Evolutionary conservation across 176 grass and related monocot genomes (phyloP), one percentile per base, ranked within the genome.

Genomic region (Triticum dicoccoides): DNA sequence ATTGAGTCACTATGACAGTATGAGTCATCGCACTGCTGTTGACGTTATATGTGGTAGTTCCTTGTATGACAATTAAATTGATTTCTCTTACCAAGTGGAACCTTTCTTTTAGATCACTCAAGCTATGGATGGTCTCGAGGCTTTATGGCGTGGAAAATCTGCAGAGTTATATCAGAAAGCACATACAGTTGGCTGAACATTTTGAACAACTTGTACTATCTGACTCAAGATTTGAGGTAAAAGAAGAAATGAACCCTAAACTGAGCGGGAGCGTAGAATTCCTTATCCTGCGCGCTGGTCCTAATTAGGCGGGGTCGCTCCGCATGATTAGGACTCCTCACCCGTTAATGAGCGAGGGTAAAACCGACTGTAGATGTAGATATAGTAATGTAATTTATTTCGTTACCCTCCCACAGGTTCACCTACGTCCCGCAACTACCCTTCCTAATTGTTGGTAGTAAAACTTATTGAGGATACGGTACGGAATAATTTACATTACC

Each of bases 41-140:
- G 1, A 79, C 54, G 15, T 38, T 64, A 21, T 63, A 52, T 72
- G 14, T 3, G 23, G 51, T 39, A 32, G 11, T 54, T 58, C 65
- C 65, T 67, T 66, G 14, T 68, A 37, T 88, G 73, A 41, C 21
- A 73, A 72, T 29, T 56, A 32, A 62, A 58, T 65, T 69, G 29
- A 41, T 32, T 63, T 51, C 70, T 68, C 51, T 76, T 44, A 72
- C 21, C 56, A 82, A 52, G 20, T 64, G 23, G 68, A 73, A 23
- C 54, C 69, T 74, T 78, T 85, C 32, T 86, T 88, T 85, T 77
- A 92, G 90, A 87, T 95, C 93, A 52, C 80, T 95, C 56, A 95
- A 95, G 86, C 70, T 95, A 79, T 95, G 93, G 93, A 83, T 95
- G 88, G 93, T 95, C 73, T 74, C 92, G 88, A 95, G 90, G 83